phyloP scores from a whole-genome alignment of 306 rosid species.

The Cucumis hystrix region DNA sequence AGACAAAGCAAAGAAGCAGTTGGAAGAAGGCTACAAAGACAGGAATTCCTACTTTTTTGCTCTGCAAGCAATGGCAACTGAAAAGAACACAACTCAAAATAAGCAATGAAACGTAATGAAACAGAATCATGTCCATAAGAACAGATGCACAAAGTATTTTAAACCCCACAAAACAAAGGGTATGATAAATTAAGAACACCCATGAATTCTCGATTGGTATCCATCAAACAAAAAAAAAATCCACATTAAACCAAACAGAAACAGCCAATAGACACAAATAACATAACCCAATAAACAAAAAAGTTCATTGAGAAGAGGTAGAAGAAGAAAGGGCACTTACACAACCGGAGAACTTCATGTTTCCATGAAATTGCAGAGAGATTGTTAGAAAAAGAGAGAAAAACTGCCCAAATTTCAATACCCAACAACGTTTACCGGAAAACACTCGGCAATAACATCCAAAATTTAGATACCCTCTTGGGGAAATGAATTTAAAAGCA shows the following conservation, averaged over 20 bases:
- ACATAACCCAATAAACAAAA: not conserved
- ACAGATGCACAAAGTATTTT: too few species aligned
- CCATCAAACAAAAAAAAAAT: not conserved
- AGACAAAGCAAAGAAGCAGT: slow-evolving; percentile 33
- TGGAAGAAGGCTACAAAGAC: slow-evolving; percentile 35
- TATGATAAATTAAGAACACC: not conserved
- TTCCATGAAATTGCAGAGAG: slow-evolving; percentile 5
- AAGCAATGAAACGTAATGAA: slow-evolving; percentile 1
- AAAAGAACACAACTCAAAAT: slow-evolving; percentile 5
- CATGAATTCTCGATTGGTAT: not conserved
- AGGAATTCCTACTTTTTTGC: slow-evolving; percentile 25
- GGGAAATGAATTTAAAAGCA: not conserved
- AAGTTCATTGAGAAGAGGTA: not conserved
- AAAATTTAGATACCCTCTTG: not conserved
- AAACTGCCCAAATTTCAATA: not conserved
- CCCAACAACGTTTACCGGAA: not conserved
- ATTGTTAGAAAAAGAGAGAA: not conserved
- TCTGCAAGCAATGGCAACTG: slow-evolving; percentile 31
- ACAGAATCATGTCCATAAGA: not conserved
- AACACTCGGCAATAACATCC: slow-evolving; percentile 2
- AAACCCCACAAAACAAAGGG: not conserved
- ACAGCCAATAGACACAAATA: not conserved
- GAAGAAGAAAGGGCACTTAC: not conserved
- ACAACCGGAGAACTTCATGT: slow-evolving; percentile 11
- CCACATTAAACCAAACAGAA: not conserved